Percentiles rank a stretch among this genome's conserved stretches.
phyloP scores from a whole-genome alignment of 371 early-diverging fungal species.

The Actinomortierella ambigua region DNA sequence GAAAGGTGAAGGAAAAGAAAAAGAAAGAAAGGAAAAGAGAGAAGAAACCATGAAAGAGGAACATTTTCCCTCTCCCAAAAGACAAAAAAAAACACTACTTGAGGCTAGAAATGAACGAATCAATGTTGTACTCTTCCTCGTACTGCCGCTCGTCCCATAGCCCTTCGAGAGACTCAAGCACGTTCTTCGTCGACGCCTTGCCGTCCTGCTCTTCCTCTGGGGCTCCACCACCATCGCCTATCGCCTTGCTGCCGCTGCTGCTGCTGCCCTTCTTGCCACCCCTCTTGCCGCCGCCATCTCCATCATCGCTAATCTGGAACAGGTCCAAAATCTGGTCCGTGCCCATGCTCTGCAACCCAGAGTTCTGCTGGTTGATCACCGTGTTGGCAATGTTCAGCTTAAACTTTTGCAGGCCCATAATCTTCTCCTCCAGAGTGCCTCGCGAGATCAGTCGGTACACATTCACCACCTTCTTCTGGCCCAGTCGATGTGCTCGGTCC shows the following conservation, averaged over 20 bases:
- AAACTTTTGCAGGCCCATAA: slow-evolving; percentile 98
- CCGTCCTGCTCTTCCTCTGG: slow-evolving; percentile 9
- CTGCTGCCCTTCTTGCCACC: slow-evolving; percentile 42
- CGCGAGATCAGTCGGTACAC: slow-evolving; percentile 92
- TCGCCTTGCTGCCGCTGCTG: slow-evolving; percentile 9
- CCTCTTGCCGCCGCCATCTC: slow-evolving; percentile 29
- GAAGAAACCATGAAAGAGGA: not conserved
- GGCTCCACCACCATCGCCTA: slow-evolving; percentile 14
- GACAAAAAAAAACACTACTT: slow-evolving; percentile 28
- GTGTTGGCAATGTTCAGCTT: slow-evolving; percentile 98
- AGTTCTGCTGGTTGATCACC: slow-evolving; percentile 98
- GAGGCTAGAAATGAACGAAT: slow-evolving; percentile 79
- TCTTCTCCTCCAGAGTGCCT: slow-evolving; percentile 94
- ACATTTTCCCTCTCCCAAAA: not conserved
- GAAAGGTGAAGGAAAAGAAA: no score
- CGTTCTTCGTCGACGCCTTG: slow-evolving; percentile 73
- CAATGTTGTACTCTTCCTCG: slow-evolving; percentile 87
- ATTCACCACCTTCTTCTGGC: slow-evolving; percentile 98
- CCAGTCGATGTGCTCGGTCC: slow-evolving; percentile 98
- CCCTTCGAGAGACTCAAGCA: slow-evolving; percentile 84
- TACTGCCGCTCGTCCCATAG: slow-evolving; percentile 96
- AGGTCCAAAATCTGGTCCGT: slow-evolving; percentile 94
- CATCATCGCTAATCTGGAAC: slow-evolving; percentile 70
- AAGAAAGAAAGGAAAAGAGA: not conserved
- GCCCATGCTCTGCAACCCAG: slow-evolving; percentile 91